Conservation (phyloP, 2,329 filamentous ascomycete species). For the Sclerotinia borealis region DNA sequence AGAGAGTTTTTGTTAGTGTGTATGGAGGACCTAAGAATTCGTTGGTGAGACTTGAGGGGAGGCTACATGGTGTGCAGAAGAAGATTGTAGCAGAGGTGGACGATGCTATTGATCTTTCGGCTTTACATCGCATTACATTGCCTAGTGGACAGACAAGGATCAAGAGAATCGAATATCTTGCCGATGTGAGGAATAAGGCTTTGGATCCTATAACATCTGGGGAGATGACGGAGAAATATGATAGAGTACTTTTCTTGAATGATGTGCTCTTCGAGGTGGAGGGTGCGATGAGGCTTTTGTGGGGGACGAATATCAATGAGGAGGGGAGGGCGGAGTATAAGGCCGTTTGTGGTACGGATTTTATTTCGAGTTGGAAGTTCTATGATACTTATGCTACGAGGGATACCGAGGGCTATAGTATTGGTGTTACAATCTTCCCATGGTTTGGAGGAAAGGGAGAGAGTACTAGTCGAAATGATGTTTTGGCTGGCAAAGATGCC, state of each 20-base stretch:
- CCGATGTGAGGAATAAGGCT: slow-evolving; percentile 66
- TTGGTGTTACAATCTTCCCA: slow-evolving; percentile 61
- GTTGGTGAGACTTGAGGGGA: slow-evolving; percentile 46
- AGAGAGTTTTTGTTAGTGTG: slow-evolving; percentile 66
- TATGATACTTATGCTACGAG: slow-evolving; percentile 71
- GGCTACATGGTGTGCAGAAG: slow-evolving; percentile 40
- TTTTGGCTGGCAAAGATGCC: slow-evolving; percentile 54
- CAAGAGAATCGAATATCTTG: slow-evolving; percentile 68
- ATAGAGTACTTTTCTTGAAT: slow-evolving; percentile 59
- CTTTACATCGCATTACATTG: slow-evolving; percentile 53
- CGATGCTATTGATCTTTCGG: slow-evolving; percentile 43
- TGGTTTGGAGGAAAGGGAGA: slow-evolving; percentile 53
- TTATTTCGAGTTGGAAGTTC: slow-evolving; percentile 58
- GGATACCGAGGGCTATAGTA: slow-evolving; percentile 57
- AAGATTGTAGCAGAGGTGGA: slow-evolving; percentile 48
- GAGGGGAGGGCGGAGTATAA: slow-evolving; percentile 52
- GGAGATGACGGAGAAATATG: slow-evolving; percentile 38
- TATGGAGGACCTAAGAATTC: slow-evolving; percentile 57
- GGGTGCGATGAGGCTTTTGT: slow-evolving; percentile 53
- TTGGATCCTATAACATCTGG: slow-evolving; percentile 53
- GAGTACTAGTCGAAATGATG: slow-evolving; percentile 53
- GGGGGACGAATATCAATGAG: slow-evolving; percentile 51
- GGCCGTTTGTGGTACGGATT: slow-evolving; percentile 67
- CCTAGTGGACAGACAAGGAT: slow-evolving; percentile 57
- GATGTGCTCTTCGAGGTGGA: slow-evolving; percentile 51